Conservation (phyloP, 179 eudicot species). For the Silene noctiflora region DNA sequence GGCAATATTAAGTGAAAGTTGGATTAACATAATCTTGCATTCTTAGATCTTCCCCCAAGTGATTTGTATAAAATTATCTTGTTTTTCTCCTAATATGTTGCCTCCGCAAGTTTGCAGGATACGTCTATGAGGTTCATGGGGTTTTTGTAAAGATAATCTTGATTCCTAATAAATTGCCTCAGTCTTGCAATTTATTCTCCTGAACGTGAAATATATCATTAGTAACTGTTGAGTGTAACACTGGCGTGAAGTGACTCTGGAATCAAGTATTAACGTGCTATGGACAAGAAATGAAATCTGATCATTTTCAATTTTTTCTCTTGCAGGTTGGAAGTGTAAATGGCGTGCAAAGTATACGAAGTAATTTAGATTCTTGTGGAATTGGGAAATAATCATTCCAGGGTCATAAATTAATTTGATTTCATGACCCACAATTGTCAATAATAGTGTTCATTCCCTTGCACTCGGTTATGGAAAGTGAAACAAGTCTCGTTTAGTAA, state of each 20-base stretch:
- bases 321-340: constrained; percentile 14
- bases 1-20: too few relatives aligned
- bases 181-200: too few relatives aligned
- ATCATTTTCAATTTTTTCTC: background rate
- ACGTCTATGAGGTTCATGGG: too few relatives aligned
- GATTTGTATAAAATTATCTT: too few relatives aligned
- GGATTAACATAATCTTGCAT: too few relatives aligned
- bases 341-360: background rate
- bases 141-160: background rate
- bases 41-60: too few relatives aligned
- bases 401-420: background rate
- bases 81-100: too few relatives aligned
- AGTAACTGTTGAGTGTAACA: too few relatives aligned
- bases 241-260: too few relatives aligned
- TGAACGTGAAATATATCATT: too few relatives aligned
- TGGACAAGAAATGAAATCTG: background rate
- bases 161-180: background rate
- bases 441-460: background rate
- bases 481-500: background rate
- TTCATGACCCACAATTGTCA: background rate
- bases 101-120: too few relatives aligned
- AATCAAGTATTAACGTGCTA: background rate
- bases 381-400: background rate
- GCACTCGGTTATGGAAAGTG: background rate
- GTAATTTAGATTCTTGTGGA: background rate